Conservation (phyloP, 352 stramenopile genomes). For the Globisporangium takayamanum region DNA sequence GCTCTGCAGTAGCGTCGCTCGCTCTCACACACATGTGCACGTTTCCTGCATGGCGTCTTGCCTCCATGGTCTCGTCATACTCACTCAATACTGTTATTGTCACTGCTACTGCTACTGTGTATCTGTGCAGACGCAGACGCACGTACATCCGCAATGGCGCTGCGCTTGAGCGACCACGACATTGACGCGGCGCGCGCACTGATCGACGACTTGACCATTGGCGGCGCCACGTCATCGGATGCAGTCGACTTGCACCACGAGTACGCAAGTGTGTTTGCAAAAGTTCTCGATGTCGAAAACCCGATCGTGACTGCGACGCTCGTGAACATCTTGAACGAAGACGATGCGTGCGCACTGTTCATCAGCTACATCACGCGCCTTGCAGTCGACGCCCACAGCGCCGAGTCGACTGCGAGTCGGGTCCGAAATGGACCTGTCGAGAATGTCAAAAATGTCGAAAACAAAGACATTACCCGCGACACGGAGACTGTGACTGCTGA, state of each 20-base stretch:
- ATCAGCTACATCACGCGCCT: slow-evolving; percentile 58
- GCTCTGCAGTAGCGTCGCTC: too few species aligned
- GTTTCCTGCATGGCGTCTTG: too few species aligned
- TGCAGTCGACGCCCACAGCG: slow-evolving; percentile 19
- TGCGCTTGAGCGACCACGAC: slow-evolving; percentile 10
- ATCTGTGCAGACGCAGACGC: too few species aligned
- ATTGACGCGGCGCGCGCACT: not conserved
- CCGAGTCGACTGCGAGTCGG: not conserved
- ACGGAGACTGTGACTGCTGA: slow-evolving; percentile 44
- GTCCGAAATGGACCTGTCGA: not conserved
- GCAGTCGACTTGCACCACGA: slow-evolving; percentile 11
- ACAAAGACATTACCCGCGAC: slow-evolving; percentile 18
- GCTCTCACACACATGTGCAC: too few species aligned
- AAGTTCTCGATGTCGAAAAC: slow-evolving; percentile 46
- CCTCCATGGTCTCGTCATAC: too few species aligned
- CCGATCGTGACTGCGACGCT: slow-evolving; percentile 44
- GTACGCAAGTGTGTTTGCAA: slow-evolving; percentile 32
- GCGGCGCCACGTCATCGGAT: not conserved
- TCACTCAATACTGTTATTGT: too few species aligned
- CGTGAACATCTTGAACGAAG: slow-evolving; percentile 47
- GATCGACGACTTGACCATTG: slow-evolving; percentile 1
- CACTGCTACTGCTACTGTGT: too few species aligned
- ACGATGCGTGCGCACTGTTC: slow-evolving; percentile 61
- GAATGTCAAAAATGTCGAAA: slow-evolving; percentile 2
- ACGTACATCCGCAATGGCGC: not conserved